These are phyloP conservation scores for Botrytis pseudocinerea DNA, from an alignment of 2,329 filamentous ascomycete genomes.

Conservation along the genomic window DNA sequence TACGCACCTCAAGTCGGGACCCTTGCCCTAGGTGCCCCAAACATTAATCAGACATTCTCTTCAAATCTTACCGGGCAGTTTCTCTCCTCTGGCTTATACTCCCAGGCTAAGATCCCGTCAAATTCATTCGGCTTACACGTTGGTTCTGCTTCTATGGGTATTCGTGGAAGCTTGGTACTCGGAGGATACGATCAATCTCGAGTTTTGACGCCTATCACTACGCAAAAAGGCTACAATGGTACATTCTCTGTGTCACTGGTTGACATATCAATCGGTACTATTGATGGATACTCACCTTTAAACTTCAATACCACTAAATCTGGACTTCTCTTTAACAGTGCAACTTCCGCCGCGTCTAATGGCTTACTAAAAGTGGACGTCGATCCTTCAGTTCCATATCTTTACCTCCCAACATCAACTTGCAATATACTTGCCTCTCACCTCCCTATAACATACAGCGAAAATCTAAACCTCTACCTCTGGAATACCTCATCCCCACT, in stretches of 20 bases:
- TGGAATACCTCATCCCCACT: constrained; percentile 39
- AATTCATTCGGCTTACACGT: constrained; percentile 35
- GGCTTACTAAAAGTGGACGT: constrained; percentile 28
- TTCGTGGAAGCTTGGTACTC: constrained; percentile 30
- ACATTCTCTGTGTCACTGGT: constrained; percentile 5
- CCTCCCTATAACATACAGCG: constrained; percentile 40
- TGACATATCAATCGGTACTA: constrained; percentile 32
- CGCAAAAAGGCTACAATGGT: constrained; percentile 23
- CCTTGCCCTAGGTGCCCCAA: background rate
- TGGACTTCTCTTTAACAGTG: constrained; percentile 25
- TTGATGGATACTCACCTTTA: constrained; percentile 29
- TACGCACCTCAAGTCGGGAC: constrained; percentile 8
- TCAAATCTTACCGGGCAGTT: constrained; percentile 14
- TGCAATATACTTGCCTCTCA: constrained; percentile 42
- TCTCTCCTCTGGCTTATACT: constrained; percentile 2
- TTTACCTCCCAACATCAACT: constrained; percentile 41
- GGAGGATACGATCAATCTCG: constrained; percentile 34
- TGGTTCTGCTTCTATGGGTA: constrained; percentile 26
- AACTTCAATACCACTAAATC: constrained; percentile 23
- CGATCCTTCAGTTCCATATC: constrained; percentile 36
- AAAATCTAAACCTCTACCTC: constrained; percentile 39
- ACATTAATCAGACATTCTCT: background rate
- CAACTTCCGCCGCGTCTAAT: constrained; percentile 12
- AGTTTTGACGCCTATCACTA: constrained; percentile 25
- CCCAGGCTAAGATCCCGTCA: constrained; percentile 23